Evolutionary conservation across 73 alveolate genomes (phyloP).

Genomic region (Tetrahymena thermophila): DNA sequence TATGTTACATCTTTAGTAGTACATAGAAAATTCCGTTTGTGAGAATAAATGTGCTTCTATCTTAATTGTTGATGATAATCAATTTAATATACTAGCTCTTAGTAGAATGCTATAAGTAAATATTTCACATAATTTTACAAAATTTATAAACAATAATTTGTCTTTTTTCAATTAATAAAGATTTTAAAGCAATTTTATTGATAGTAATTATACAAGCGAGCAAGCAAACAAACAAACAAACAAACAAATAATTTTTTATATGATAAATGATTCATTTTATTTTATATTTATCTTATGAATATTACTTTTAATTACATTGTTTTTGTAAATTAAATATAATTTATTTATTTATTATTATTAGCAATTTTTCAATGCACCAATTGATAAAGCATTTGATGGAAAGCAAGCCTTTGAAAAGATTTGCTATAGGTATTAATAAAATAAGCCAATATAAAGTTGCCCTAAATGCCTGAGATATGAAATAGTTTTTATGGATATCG

Average conservation of each 20-base stretch:
- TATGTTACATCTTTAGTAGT: neutral
- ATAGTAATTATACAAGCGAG: too few relatives aligned
- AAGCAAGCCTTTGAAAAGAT: slow-evolving; percentile 9
- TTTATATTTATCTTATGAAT: too few relatives aligned
- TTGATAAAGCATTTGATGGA: slow-evolving; percentile 39
- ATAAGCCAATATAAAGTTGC: neutral
- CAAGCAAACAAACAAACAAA: too few relatives aligned
- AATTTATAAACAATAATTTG: neutral
- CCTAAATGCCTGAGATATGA: neutral
- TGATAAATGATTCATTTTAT: too few relatives aligned
- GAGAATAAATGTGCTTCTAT: neutral
- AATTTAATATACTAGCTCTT: neutral
- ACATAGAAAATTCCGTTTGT: neutral
- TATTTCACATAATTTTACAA: neutral
- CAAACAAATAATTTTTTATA: too few relatives aligned
- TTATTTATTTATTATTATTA: neutral
- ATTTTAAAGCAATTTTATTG: too few relatives aligned
- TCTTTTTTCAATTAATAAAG: too few relatives aligned
- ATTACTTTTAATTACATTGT: too few relatives aligned
- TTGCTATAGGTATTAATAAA: neutral
- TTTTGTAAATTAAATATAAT: too few relatives aligned
- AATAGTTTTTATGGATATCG: slow-evolving; percentile 39
- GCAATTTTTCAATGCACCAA: neutral
- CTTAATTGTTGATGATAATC: neutral
- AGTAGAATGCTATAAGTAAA: neutral